Percentiles rank a stretch among this genome's conserved stretches.
Evolutionary conservation across 371 early-diverging fungal species (phyloP).

Genomic region (Coemansia sp.): DNA sequence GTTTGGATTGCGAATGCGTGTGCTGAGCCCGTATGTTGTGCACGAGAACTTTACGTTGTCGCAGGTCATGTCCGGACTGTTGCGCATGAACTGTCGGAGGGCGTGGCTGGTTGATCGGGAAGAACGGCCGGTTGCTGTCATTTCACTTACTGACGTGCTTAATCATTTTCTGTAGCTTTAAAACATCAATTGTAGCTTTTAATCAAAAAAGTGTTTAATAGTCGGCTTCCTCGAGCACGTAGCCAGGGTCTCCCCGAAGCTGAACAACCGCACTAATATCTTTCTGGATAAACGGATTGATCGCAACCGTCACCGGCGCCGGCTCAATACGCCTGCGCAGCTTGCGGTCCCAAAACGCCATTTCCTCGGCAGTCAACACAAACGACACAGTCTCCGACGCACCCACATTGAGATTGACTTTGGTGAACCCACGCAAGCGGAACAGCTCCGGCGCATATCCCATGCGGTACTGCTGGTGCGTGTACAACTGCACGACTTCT

Average conservation of each 20-base stretch:
- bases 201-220: neutral
- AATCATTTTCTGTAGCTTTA: conserved; percentile 24
- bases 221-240: conserved; percentile 9
- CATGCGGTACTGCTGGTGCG: conserved; percentile 59
- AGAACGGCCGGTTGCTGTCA: conserved; percentile 35
- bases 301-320: conserved; percentile 51
- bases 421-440: conserved; percentile 36
- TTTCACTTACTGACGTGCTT: conserved; percentile 45
- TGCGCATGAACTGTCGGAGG: conserved; percentile 44
- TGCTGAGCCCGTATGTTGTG: conserved; percentile 35
- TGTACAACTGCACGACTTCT: conserved; percentile 62
- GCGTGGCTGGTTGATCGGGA: conserved; percentile 49
- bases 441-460: conserved; percentile 53
- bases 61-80: conserved; percentile 45
- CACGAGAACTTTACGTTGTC: conserved; percentile 37
- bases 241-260: conserved; percentile 6
- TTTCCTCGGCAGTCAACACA: conserved; percentile 44
- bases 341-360: conserved; percentile 52
- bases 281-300: conserved; percentile 45
- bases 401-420: conserved; percentile 29
- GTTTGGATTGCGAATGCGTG: conserved; percentile 22
- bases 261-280: conserved; percentile 12
- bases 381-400: conserved; percentile 29
- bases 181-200: neutral
- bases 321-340: conserved; percentile 52